These are phyloP conservation scores for Gastrolobium bilobum DNA, from an alignment of 306 rosid genomes.

Conservation along the genomic window DNA sequence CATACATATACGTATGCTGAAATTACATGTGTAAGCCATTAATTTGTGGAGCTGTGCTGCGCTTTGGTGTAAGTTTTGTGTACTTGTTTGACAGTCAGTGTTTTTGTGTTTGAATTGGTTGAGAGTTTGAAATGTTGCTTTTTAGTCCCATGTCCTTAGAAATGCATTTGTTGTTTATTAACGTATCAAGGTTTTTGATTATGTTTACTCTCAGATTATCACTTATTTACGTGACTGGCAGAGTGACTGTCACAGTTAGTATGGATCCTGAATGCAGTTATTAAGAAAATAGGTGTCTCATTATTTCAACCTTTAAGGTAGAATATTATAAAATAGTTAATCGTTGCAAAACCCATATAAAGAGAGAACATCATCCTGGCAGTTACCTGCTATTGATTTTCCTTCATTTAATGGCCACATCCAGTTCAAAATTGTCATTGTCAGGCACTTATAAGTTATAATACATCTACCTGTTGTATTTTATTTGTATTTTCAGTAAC, in stretches of 20 bases:
- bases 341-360: background rate
- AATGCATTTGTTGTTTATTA: background rate
- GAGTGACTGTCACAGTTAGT: conserved; percentile 9
- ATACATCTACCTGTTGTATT: background rate
- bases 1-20: background rate
- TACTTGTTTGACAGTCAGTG: background rate
- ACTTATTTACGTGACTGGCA: background rate
- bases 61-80: background rate
- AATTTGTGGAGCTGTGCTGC: background rate
- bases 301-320: conserved; percentile 1
- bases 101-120: background rate
- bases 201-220: background rate
- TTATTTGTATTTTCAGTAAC: background rate
- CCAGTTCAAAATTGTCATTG: conserved; percentile 13
- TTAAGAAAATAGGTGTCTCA: conserved; percentile 1
- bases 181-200: background rate
- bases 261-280: background rate
- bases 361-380: background rate
- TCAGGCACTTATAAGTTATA: background rate
- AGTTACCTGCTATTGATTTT: conserved; percentile 4
- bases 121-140: background rate
- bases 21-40: background rate
- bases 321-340: background rate
- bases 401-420: background rate
- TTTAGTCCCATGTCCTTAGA: background rate